Conservation (phyloP, 208 protist species). For the Leishmania lainsoni region DNA sequence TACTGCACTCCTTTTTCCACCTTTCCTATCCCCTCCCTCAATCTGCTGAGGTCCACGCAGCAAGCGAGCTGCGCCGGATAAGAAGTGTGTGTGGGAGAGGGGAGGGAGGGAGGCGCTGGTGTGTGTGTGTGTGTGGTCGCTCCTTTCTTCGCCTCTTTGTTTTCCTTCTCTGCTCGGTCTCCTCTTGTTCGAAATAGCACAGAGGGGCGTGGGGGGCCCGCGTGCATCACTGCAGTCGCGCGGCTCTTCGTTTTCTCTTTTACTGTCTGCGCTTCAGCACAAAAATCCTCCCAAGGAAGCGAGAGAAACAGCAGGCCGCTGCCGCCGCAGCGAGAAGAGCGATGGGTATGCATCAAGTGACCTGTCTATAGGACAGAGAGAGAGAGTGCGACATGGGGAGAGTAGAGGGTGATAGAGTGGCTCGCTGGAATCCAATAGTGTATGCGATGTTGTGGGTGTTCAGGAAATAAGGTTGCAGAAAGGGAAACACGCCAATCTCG, state of each 20-base stretch:
- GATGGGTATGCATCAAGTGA: not conserved
- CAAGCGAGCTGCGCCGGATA: not conserved
- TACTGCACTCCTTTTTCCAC: not conserved
- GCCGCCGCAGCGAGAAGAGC: no score
- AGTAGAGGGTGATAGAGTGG: not conserved
- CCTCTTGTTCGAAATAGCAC: not conserved
- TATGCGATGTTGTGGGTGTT: not conserved
- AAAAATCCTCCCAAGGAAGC: not conserved
- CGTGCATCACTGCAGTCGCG: not conserved
- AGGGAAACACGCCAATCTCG: not conserved
- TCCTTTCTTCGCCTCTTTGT: not conserved
- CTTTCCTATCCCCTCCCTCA: no score
- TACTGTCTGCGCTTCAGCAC: not conserved
- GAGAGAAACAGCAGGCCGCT: no score
- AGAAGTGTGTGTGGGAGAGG: not conserved
- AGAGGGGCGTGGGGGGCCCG: not conserved
- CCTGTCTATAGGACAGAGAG: not conserved
- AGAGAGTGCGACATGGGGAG: not conserved
- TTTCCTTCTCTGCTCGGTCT: not conserved
- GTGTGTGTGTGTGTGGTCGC: not conserved
- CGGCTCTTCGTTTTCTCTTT: not conserved
- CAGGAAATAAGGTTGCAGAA: not conserved
- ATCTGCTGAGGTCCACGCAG: not conserved
- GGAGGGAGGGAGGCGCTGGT: no score
- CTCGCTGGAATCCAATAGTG: not conserved